These are phyloP conservation scores for Pseudogymnoascus sp. DNA, from an alignment of 2,329 filamentous ascomycete genomes.

Conservation along the genomic window DNA sequence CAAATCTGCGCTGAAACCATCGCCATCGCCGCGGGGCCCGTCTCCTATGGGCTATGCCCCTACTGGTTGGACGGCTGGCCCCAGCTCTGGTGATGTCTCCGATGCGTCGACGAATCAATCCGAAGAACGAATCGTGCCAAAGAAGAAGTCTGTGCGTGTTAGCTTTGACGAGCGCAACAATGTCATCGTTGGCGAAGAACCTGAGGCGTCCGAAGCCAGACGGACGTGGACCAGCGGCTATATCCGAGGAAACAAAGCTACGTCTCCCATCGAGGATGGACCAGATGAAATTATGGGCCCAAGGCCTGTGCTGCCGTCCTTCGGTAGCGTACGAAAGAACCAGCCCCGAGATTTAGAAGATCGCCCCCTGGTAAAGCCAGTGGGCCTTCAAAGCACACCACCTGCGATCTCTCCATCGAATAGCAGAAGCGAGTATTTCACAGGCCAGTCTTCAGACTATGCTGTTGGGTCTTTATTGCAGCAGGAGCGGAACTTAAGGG, in stretches of 20 bases:
- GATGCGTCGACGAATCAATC: slow-evolving; percentile 15
- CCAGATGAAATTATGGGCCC: slow-evolving; percentile 67
- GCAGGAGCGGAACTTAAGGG: slow-evolving; percentile 45
- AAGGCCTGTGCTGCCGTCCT: slow-evolving; percentile 65
- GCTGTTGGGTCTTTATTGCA: slow-evolving; percentile 50
- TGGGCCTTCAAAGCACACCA: slow-evolving; percentile 26
- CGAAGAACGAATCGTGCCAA: slow-evolving; percentile 27
- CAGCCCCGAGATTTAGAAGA: slow-evolving; percentile 46
- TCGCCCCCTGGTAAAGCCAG: slow-evolving; percentile 51
- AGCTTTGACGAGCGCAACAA: slow-evolving; percentile 71
- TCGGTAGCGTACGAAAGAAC: slow-evolving; percentile 66
- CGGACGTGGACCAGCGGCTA: slow-evolving; percentile 49
- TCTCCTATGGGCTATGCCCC: slow-evolving; percentile 46
- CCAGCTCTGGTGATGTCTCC: slow-evolving; percentile 24
- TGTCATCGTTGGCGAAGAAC: slow-evolving; percentile 46
- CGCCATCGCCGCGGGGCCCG: slow-evolving; percentile 47
- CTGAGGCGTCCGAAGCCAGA: slow-evolving; percentile 33
- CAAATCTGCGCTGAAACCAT: slow-evolving; percentile 65
- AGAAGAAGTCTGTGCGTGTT: slow-evolving; percentile 64
- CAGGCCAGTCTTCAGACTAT: slow-evolving; percentile 51
- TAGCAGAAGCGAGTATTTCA: slow-evolving; percentile 21
- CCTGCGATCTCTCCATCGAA: slow-evolving; percentile 22
- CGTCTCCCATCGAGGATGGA: slow-evolving; percentile 48
- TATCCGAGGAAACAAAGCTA: slow-evolving; percentile 44
- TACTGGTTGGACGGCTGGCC: slow-evolving; percentile 34